Percentiles rank a stretch among this genome's conserved stretches.
These are phyloP conservation scores for Suillus occidentalis DNA, from an alignment of 768 basidiomycete genomes.

Conservation along the genomic window DNA sequence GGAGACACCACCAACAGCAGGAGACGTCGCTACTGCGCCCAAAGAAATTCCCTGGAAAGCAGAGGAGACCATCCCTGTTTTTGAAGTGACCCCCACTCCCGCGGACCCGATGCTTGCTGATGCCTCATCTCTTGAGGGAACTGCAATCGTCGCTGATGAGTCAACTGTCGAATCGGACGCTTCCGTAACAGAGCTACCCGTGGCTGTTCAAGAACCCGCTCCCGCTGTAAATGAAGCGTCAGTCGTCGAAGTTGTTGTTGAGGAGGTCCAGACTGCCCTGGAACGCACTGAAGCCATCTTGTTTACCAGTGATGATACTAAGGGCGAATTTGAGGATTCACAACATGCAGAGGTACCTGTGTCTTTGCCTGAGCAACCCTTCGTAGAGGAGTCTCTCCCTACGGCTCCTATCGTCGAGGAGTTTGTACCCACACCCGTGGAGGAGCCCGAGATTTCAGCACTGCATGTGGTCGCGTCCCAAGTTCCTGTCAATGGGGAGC, in stretches of 20 bases:
- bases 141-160: background rate
- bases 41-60: background rate
- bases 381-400: background rate
- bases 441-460: conserved; percentile 4
- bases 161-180: background rate
- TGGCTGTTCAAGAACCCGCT: background rate
- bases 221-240: background rate
- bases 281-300: background rate
- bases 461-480: background rate
- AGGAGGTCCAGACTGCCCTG: background rate
- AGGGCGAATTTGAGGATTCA: background rate
- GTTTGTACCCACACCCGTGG: background rate
- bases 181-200: background rate
- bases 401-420: background rate
- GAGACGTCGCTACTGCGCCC: background rate
- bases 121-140: background rate
- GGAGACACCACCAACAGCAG: conserved; percentile 2
- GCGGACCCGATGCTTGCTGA: background rate
- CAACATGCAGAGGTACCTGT: background rate
- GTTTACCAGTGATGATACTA: background rate
- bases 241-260: background rate
- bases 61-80: background rate
- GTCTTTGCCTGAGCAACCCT: background rate
- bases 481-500: background rate
- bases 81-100: background rate